These are phyloP conservation scores for Linanthus parryae DNA, from an alignment of 148 eudicot genomes.

Conservation along the genomic window DNA sequence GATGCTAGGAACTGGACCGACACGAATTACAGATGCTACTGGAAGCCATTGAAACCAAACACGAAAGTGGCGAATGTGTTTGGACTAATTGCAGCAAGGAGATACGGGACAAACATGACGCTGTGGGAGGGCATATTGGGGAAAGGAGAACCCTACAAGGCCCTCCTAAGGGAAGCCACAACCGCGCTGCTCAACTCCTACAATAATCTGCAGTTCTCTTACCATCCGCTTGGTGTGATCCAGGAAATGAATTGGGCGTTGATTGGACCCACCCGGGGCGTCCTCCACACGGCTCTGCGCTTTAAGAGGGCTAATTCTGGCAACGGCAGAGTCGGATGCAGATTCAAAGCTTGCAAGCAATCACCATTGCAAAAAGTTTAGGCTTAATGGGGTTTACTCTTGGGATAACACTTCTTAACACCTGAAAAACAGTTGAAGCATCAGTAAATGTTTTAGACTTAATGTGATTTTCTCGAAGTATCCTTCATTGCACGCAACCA, in stretches of 20 bases:
- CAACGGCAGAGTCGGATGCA: slow-evolving; percentile 38
- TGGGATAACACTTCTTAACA: too few relatives aligned
- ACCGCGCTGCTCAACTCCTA: slow-evolving; percentile 86
- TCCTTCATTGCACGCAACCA: too few relatives aligned
- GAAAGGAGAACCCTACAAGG: slow-evolving; percentile 71
- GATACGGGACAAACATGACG: slow-evolving; percentile 57
- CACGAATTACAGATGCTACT: slow-evolving; percentile 75
- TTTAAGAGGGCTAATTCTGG: slow-evolving; percentile 83
- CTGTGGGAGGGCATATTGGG: slow-evolving; percentile 45
- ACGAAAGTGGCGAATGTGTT: slow-evolving; percentile 56
- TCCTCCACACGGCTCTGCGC: slow-evolving; percentile 58
- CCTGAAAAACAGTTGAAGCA: too few relatives aligned
- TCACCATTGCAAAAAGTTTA: too few relatives aligned
- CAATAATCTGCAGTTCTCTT: slow-evolving; percentile 50
- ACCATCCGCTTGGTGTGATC: slow-evolving; percentile 49
- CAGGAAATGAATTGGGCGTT: slow-evolving; percentile 45
- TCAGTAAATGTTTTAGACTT: too few relatives aligned
- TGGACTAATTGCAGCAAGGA: slow-evolving; percentile 53
- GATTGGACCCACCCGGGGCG: slow-evolving; percentile 35
- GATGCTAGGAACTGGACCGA: slow-evolving; percentile 59
- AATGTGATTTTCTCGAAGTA: too few relatives aligned
- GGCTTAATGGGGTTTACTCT: too few relatives aligned
- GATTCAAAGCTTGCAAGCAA: slow-evolving; percentile 63
- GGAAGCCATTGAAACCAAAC: slow-evolving; percentile 67
- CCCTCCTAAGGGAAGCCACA: slow-evolving; percentile 71